Percentiles rank a stretch among this genome's conserved stretches.
These are phyloP conservation scores for Calonectria pauciramosa DNA, from an alignment of 2,329 filamentous ascomycete genomes.

Conservation along the genomic window DNA sequence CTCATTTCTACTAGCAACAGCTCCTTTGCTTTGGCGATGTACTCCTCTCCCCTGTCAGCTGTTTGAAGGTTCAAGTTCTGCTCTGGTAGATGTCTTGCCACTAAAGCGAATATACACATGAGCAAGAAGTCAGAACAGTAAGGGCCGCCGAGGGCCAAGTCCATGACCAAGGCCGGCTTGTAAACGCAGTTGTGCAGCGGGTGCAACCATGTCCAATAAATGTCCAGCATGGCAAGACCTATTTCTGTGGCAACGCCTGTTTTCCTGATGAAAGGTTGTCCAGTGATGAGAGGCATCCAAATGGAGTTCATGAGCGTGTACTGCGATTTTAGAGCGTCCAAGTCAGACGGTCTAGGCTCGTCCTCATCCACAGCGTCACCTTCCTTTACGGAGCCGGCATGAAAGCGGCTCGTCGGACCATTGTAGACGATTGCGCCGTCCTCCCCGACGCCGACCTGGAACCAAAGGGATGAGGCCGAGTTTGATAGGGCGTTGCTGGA, in stretches of 20 bases:
- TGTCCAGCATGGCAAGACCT: constrained; percentile 35
- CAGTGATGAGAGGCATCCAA: background rate
- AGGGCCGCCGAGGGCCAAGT: constrained; percentile 35
- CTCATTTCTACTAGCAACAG: background rate
- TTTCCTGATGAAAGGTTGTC: constrained; percentile 18
- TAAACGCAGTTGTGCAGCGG: constrained; percentile 39
- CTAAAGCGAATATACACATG: constrained; percentile 37
- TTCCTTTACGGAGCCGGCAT: constrained; percentile 18
- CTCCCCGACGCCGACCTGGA: constrained; percentile 39
- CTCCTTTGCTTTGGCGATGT: background rate
- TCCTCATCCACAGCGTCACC: background rate
- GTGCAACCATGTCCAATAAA: constrained; percentile 42
- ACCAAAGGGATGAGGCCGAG: constrained; percentile 31
- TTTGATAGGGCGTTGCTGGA: background rate
- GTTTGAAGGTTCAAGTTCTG: background rate
- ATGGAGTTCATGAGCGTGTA: constrained; percentile 1
- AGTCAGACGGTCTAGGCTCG: background rate
- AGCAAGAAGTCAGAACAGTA: constrained; percentile 40
- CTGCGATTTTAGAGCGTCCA: background rate
- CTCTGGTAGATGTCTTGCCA: constrained; percentile 32
- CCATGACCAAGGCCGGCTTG: constrained; percentile 35
- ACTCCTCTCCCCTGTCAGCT: background rate
- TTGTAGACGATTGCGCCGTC: constrained; percentile 39
- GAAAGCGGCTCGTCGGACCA: constrained; percentile 41
- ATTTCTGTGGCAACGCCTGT: constrained; percentile 28